Percentiles rank a stretch among this genome's conserved stretches.
Conservation (phyloP, 805 yeast genomes). For the Lipomyces sp. region DNA sequence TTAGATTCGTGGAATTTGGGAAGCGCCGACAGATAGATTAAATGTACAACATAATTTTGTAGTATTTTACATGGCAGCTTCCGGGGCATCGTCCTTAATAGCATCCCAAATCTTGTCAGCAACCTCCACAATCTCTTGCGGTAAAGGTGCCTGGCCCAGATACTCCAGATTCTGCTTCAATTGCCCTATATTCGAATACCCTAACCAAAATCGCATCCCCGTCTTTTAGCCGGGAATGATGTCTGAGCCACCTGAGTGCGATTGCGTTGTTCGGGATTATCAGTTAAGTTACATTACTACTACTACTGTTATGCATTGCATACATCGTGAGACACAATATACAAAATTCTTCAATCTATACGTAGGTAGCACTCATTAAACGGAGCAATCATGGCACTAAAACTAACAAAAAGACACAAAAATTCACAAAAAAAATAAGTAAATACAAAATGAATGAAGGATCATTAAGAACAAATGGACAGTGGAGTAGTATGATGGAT, state of each 20-base stretch:
- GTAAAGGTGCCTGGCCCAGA: constrained; percentile 39
- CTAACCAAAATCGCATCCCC: constrained; percentile 28
- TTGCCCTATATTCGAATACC: constrained; percentile 24
- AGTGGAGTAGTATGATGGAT: constrained; percentile 1
- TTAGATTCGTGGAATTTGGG: constrained; percentile 42
- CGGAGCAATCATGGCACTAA: background rate
- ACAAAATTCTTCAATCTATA: background rate
- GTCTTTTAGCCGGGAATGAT: constrained; percentile 29
- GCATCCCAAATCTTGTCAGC: constrained; percentile 40
- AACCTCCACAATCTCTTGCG: constrained; percentile 33
- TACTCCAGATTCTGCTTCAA: constrained; percentile 24
- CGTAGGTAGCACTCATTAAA: background rate
- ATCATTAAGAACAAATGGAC: background rate
- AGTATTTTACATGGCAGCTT: constrained; percentile 1
- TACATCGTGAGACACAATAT: background rate
- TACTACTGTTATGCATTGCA: background rate
- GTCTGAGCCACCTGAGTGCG: constrained; percentile 33
- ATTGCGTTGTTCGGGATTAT: constrained; percentile 28
- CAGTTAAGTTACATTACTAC: background rate
- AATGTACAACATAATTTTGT: background rate
- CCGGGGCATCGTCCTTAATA: constrained; percentile 39
- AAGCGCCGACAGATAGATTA: background rate
- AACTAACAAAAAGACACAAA: background rate
- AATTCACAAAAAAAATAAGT: background rate
- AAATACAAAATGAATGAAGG: constrained; percentile 1